phyloP scores from a whole-genome alignment of 78 protist species.

The Planoprotostelium fungivorum region DNA sequence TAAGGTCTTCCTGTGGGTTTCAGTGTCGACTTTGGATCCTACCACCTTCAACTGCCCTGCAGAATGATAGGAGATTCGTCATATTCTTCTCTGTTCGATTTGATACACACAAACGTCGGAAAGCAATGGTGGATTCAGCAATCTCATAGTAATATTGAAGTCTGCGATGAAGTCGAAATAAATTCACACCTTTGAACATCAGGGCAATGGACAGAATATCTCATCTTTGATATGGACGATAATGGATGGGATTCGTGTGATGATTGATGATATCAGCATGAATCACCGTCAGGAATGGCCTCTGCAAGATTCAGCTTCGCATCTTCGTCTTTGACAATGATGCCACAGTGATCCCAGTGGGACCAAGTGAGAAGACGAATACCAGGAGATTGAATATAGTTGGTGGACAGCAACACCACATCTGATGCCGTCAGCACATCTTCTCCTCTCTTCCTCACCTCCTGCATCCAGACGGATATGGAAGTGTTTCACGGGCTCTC shows the following conservation, averaged over 20 bases:
- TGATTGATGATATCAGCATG: not conserved
- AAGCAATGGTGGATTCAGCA: not conserved
- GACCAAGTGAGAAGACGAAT: not conserved
- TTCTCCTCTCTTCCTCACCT: not conserved
- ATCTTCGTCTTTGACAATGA: not conserved
- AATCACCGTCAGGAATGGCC: not conserved
- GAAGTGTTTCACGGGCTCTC: not conserved
- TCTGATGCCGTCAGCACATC: not conserved
- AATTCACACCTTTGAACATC: not conserved
- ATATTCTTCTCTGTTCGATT: not conserved
- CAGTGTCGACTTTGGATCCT: not conserved
- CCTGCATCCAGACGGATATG: not conserved
- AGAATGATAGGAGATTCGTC: not conserved
- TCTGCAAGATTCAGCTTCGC: not conserved
- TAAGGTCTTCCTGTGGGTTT: not conserved
- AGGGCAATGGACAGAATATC: too few species aligned
- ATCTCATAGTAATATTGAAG: not conserved
- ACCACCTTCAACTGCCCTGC: not conserved
- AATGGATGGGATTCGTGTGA: not conserved
- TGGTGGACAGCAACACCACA: not conserved
- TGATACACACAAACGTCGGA: not conserved
- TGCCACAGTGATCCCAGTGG: not conserved
- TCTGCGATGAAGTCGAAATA: not conserved
- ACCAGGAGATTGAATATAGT: not conserved
- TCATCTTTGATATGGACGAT: too few species aligned